phyloP scores from a whole-genome alignment of 2,329 filamentous ascomycete genomes.

The Aspergillus brasiliensis region DNA sequence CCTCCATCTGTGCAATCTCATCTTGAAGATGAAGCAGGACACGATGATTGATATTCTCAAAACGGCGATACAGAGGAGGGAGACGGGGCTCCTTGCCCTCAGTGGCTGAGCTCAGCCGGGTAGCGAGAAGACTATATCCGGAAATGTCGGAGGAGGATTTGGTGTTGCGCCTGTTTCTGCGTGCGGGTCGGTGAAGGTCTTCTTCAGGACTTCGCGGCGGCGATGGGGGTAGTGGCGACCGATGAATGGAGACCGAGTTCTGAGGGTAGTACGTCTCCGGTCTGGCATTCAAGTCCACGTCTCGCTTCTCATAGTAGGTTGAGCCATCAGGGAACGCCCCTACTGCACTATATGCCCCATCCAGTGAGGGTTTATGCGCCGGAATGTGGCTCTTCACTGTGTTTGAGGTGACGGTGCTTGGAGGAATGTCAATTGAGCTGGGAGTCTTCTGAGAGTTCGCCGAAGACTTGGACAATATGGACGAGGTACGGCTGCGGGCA shows the following conservation, averaged over 20 bases:
- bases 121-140: conserved; percentile 40
- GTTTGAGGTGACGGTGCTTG: conserved; percentile 30
- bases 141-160: conserved; percentile 28
- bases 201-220: conserved; percentile 38
- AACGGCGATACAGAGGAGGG: conserved; percentile 76
- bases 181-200: conserved; percentile 23
- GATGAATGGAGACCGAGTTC: conserved; percentile 22
- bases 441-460: conserved; percentile 32
- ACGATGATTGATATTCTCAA: conserved; percentile 79
- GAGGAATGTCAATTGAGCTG: conserved; percentile 28
- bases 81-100: conserved; percentile 31
- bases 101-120: conserved; percentile 33
- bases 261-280: conserved; percentile 38
- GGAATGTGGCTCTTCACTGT: conserved; percentile 27
- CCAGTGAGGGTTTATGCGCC: conserved; percentile 24
- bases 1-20: conserved; percentile 78
- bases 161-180: conserved; percentile 26
- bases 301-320: conserved; percentile 25
- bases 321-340: conserved; percentile 23
- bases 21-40: conserved; percentile 82
- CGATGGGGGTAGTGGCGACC: conserved; percentile 34
- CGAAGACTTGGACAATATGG: conserved; percentile 31
- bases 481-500: conserved; percentile 36
- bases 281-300: conserved; percentile 32
- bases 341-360: conserved; percentile 19